Percentiles rank a stretch among this genome's conserved stretches.
Evolutionary conservation across 2,329 filamentous ascomycete species (phyloP).

Genomic region (Aspergillus proliferans): DNA sequence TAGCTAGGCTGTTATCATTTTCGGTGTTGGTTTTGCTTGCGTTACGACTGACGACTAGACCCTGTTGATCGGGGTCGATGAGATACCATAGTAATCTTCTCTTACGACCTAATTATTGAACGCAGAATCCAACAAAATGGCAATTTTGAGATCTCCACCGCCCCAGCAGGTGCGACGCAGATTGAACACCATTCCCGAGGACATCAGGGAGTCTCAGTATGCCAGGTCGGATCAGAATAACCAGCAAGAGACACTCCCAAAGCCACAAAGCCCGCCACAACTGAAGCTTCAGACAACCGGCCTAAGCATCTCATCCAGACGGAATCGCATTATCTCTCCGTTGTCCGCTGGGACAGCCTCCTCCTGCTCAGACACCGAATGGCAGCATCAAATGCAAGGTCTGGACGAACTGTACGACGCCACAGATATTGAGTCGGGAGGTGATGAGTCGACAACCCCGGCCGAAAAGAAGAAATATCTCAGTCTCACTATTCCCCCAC

Average conservation of each 20-base stretch:
- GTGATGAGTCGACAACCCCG: slow-evolving; percentile 44
- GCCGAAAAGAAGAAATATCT: slow-evolving; percentile 51
- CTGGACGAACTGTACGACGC: slow-evolving; percentile 86
- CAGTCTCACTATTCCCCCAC: slow-evolving; percentile 54
- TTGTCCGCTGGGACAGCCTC: slow-evolving; percentile 26
- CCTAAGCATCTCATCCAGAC: slow-evolving; percentile 16
- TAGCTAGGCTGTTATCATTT: slow-evolving; percentile 24
- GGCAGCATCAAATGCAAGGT: slow-evolving; percentile 60
- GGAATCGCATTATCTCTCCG: slow-evolving; percentile 26
- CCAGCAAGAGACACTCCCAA: not conserved
- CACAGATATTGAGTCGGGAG: slow-evolving; percentile 68
- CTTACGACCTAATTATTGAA: not conserved
- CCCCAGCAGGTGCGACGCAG: slow-evolving; percentile 53
- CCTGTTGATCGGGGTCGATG: slow-evolving; percentile 30
- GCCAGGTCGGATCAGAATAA: slow-evolving; percentile 3
- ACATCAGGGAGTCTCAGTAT: slow-evolving; percentile 33
- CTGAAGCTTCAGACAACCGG: slow-evolving; percentile 31
- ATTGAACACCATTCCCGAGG: slow-evolving; percentile 62
- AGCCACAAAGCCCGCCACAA: slow-evolving; percentile 12
- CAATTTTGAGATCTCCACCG: slow-evolving; percentile 41
- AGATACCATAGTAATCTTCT: slow-evolving; percentile 23
- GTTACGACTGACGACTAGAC: slow-evolving; percentile 11
- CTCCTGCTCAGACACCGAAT: slow-evolving; percentile 51
- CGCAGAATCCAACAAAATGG: not conserved
- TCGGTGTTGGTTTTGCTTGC: slow-evolving; percentile 14